Evolutionary conservation across 768 basidiomycete genomes (phyloP), one percentile per base, ranked within the genome.

Genomic region (Lanmaoa pseudosensibilis): DNA sequence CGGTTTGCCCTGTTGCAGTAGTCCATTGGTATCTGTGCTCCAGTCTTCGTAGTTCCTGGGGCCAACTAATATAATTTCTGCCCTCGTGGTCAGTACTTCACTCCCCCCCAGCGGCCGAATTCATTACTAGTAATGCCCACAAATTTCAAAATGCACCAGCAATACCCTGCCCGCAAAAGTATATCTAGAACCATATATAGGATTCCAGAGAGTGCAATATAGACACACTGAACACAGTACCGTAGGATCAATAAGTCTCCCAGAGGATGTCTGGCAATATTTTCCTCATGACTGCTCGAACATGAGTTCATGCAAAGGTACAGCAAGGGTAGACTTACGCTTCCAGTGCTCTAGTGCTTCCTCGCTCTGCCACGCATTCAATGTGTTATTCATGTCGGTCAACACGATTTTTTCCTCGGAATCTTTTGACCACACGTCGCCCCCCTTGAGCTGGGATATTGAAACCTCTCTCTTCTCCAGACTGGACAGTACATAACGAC

Each of bases 301-400:
- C 36, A 38, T 64, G 40, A 61, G 50, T 45, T 38, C 40, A 54
- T 36, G 51, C 15, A 0, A 61, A 52, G 7, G 25, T 25, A 40
- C 25, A 37, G 47, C 3, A 39, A 50, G 45, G 30, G 48, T 40
- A 27, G 19, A 78, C 86, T 60, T 67, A 89, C 89, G 69, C 57
- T 78, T 78, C 94, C 94, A 97, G 64, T 93, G 92, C 41, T 84
- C 79, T 44, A 84, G 59, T 2, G 85, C 84, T 61, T 83, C 83
- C 36, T 75, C 76, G 27, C 80, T 73, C 69, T 94, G 92, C 77
- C 89, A 82, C 37, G 78, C 76, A 33, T 80, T 81, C 55, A 94
- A 71, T 30, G 78, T 77, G 65, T 90, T 90, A 38, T 78, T 72
- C 40, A 68, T 65, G 72, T 94, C 90, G 0, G 79, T 84, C 53